Evolutionary conservation across 176 grass and related monocot genomes (phyloP), one percentile per base, ranked within the genome.

Genomic region (Lolium perenne): DNA sequence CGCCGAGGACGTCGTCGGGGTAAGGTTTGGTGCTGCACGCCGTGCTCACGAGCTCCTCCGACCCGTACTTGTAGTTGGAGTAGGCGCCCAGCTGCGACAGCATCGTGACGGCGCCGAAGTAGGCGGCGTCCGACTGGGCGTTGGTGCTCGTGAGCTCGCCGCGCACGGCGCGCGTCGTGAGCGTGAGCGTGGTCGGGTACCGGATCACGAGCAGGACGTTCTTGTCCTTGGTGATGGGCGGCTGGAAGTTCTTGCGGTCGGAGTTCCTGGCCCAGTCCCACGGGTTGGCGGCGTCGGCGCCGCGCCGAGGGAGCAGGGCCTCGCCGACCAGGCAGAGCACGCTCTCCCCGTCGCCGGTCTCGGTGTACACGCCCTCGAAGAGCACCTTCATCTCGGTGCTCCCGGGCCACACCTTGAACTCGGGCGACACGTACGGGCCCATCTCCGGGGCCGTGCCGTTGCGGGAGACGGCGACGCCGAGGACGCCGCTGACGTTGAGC

Each of bases 341-440:
- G 58, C 74, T n/a, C 80, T 93, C 93, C 8, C 64, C 88, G 29
- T 79, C 85, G 57, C 35, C 78, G 82, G 68, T 88, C 83, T 97
- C 91, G 17, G 91, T 86, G 83, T 97, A 97, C 9, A 97, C 85
- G 4, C 95, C 95, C 90, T 97, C 89, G 61, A 97, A 87, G 76
- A 91, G 76, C 7, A 97, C 85, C 80, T 90, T 95, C 5, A 93
- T 53, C 86, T 97, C 92, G 16, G 91, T 90, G 78, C 72, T 90
- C 22, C 95, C 89, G 0, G 92, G 88, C 91, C 87, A 93, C 63
- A 93, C 78, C 76, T 84, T 88, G 81, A 95, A 35, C 79, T 95
- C 95, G 4, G 95, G 87, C 67, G 88, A 91, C 55, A 90, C 76
- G 66, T 88, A 91, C 35, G 16, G 79, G 0, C 82, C 87, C 89